Base-by-base conservation (phyloP, 2,329 filamentous ascomycete species). In the Cladophialophora carrionii region DNA sequence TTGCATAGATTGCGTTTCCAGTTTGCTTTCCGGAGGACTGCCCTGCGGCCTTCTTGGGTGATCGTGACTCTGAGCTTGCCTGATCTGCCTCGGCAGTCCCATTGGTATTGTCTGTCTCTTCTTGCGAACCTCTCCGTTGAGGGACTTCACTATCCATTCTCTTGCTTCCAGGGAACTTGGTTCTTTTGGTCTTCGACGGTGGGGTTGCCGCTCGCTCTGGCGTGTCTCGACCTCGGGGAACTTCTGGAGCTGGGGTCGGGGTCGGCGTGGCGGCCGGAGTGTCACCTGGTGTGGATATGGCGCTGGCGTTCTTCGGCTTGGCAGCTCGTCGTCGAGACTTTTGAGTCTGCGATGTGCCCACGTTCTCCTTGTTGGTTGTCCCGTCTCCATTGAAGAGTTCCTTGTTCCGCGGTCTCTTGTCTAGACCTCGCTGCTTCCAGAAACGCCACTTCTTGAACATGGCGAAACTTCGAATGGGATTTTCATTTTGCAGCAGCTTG, bases 351-450 rank as follows among this genome's bases (percentile, higher is more conserved):
- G 41, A 54, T 37, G 22, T n/a, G 24, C 56, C 54, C 34, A 46
- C 9, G 26, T 56, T 43, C 51, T 51, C 48, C 37, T 65, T 24
- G 46, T 49, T 48, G 53, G 43, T 24, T 52, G 29, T 29, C 9
- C 26, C 61, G 12, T 56, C 64, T 22, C 9, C 46, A 3, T 57
- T 58, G 12, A 48, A 12, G 4, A 56, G 34, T n/a, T 65, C 59
- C 51, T 70, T 71, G 46, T 71, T 72, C 12, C 71, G 65, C 26
- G 71, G 71, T 64, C 71, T 53, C 61, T 72, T 72, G 57, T 71
- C 70, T 29, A 66, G 63, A 43, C 66, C 66, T 26, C 61, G 61
- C 5, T 22, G 62, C 57, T 64, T 69, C 71, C 71, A 72, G 31
- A 66, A 62, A n/a, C 56, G 60, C 71, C 71, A 72, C 46, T 71